phyloP scores from a whole-genome alignment of 257 asterid species.

The Solanum habrochaites region DNA sequence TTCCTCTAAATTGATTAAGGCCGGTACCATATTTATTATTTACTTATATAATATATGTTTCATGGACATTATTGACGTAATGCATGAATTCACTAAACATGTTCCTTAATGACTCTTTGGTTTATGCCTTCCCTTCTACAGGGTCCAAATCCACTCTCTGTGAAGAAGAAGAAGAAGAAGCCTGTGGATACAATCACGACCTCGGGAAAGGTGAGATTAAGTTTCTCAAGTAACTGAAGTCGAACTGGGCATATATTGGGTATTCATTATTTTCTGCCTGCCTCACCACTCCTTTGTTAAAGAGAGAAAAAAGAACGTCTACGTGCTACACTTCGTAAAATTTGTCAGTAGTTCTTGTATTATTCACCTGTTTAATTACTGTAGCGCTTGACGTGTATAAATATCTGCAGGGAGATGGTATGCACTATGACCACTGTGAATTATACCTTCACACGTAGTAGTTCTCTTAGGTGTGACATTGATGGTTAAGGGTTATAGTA shows the following conservation, averaged over 20 bases:
- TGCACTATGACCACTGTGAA: background rate
- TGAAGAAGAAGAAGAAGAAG: slow-evolving; percentile 57
- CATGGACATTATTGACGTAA: background rate
- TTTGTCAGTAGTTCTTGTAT: background rate
- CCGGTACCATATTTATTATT: background rate
- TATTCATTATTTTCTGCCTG: background rate
- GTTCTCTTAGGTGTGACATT: background rate
- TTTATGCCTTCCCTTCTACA: slow-evolving; percentile 18
- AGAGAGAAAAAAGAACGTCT: background rate
- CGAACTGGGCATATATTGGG: background rate
- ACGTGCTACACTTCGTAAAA: background rate
- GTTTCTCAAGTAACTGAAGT: background rate
- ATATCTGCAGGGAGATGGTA: background rate
- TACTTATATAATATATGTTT: background rate
- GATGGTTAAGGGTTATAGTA: background rate
- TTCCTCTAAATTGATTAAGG: background rate
- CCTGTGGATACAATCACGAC: slow-evolving; percentile 14
- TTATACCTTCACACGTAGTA: background rate
- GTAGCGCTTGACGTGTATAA: background rate
- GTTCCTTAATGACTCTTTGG: background rate
- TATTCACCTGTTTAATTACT: background rate
- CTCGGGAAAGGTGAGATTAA: slow-evolving; percentile 40
- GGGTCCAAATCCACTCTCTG: slow-evolving; percentile 93
- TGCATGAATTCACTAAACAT: background rate
- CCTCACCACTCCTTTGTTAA: background rate